Evolutionary conservation across 768 basidiomycete genomes (phyloP).

Genomic region (Lactarius akahatsu): DNA sequence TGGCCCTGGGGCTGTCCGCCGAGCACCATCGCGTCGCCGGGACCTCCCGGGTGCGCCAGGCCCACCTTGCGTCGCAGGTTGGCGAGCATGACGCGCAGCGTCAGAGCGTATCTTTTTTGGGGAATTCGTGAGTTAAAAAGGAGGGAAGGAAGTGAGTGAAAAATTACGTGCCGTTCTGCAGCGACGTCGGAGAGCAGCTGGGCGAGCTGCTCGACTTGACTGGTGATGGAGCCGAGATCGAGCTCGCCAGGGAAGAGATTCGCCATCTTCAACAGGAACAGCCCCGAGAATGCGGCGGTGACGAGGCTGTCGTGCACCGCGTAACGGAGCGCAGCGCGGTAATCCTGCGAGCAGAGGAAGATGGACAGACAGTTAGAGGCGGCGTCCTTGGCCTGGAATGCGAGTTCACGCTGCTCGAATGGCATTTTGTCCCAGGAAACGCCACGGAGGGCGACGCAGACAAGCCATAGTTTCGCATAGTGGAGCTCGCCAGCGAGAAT

Average conservation of each 20-base stretch:
- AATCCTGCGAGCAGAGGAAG: constrained; percentile 77
- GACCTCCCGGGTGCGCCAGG: constrained; percentile 37
- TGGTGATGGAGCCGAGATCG: constrained; percentile 71
- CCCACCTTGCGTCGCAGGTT: constrained; percentile 89
- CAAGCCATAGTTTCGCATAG: constrained; percentile 93
- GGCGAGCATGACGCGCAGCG: constrained; percentile 90
- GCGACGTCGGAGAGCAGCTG: constrained; percentile 90
- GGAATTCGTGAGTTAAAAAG: neutral
- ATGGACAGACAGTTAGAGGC: constrained; percentile 83
- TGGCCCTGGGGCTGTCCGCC: constrained; percentile 41
- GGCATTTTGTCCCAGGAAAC: constrained; percentile 96
- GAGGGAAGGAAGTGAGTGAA: neutral
- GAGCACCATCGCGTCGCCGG: constrained; percentile 45
- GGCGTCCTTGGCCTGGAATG: constrained; percentile 93
- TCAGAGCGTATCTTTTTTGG: constrained; percentile 73
- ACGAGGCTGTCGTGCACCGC: constrained; percentile 93
- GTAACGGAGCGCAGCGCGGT: constrained; percentile 85
- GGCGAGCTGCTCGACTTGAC: constrained; percentile 87
- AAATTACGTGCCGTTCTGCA: constrained; percentile 66
- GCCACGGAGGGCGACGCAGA: constrained; percentile 88
- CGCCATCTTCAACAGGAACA: constrained; percentile 93
- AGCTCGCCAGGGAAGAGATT: constrained; percentile 86
- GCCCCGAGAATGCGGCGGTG: constrained; percentile 85
- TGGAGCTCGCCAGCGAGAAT: constrained; percentile 86
- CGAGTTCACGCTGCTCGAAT: constrained; percentile 90